Base-by-base conservation (phyloP, 768 basidiomycete genomes). In the Mycena leptocephala region DNA sequence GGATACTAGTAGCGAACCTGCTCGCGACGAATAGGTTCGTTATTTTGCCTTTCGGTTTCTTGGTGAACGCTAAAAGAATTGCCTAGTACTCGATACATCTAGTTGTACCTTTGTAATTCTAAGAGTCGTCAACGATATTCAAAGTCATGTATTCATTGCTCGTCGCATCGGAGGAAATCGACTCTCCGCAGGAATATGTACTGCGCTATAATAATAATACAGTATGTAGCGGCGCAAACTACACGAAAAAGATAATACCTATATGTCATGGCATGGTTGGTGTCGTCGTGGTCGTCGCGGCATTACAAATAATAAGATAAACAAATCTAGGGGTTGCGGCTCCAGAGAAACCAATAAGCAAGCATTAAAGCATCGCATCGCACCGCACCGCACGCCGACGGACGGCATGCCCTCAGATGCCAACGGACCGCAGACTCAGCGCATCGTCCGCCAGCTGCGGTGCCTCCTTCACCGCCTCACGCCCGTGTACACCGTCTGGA, bases 281-380 rank as follows among this genome's bases (percentile, higher is more conserved):
- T 22, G 16, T 70, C 41, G 58, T 48, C 37, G 35, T 24, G 16
- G 43, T 61, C 58, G 70, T 64, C 30, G 70, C 24, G 61, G 61
- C 70, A 72, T 72, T 72, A 72, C 51, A 39, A 56, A 72, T 72
- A 72, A 64, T 72, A 72, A 72, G 46, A 72, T 72, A 72, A 37
- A 62, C 69, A 70, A 70, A 70, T 70, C 69, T 33, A 58, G 18
- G 6, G 30, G 32, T 9, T 7, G 43, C 24, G 14, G 35, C 26
- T n/a, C 13, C 32, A 28, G 30, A 24, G 35, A 30, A 30, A 64
- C 14, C 33, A 30, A 28, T 41, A 30, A 26, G n/a, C 26, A 22
- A 55, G 53, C 53, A 55, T 13, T 26, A 28, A 55, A 24, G 26
- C 53, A 55, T 20, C 32, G 41, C 43, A 61, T 9, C 33, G n/a